Conservation (phyloP, 179 eudicot species). For the Spinacia oleracea region DNA sequence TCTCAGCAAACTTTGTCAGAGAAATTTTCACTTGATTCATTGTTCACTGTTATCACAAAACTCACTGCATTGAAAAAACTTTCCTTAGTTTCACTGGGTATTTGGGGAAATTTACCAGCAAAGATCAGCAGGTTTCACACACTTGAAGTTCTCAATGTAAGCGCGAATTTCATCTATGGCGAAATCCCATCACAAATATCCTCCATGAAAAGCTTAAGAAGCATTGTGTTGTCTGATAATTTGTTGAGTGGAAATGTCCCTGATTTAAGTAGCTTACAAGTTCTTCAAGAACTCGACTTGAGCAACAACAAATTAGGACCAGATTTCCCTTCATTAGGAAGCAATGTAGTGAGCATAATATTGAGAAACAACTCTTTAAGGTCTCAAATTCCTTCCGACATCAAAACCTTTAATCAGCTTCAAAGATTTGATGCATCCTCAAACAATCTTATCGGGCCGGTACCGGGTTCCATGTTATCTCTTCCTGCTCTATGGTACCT, state of each 20-base stretch:
- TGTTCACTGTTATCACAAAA: conserved; percentile 72
- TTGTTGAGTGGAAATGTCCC: conserved; percentile 71
- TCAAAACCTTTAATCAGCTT: conserved; percentile 40
- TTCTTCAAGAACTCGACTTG: conserved; percentile 63
- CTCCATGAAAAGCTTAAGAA: conserved; percentile 42
- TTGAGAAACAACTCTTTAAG: conserved; percentile 67
- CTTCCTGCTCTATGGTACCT: conserved; percentile 58
- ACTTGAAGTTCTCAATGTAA: conserved; percentile 59
- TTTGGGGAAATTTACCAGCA: conserved; percentile 84
- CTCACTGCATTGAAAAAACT: conserved; percentile 54
- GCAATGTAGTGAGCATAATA: conserved; percentile 41
- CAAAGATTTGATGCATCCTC: conserved; percentile 64
- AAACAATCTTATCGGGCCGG: conserved; percentile 66
- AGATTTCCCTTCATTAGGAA: conserved; percentile 59
- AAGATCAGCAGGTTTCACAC: conserved; percentile 53
- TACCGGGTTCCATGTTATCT: conserved; percentile 55
- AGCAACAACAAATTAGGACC: conserved; percentile 72
- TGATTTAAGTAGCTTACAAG: conserved; percentile 48
- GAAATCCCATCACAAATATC: conserved; percentile 52
- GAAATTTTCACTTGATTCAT: conserved; percentile 64
- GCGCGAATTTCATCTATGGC: conserved; percentile 75
- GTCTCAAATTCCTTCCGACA: conserved; percentile 50
- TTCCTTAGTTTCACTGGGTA: conserved; percentile 68
- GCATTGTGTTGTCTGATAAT: conserved; percentile 56
- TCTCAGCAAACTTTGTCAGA: conserved; percentile 50